Percentiles rank a stretch among this genome's conserved stretches.
Conservation (phyloP, 306 rosid species). For the Vicia sativa region DNA sequence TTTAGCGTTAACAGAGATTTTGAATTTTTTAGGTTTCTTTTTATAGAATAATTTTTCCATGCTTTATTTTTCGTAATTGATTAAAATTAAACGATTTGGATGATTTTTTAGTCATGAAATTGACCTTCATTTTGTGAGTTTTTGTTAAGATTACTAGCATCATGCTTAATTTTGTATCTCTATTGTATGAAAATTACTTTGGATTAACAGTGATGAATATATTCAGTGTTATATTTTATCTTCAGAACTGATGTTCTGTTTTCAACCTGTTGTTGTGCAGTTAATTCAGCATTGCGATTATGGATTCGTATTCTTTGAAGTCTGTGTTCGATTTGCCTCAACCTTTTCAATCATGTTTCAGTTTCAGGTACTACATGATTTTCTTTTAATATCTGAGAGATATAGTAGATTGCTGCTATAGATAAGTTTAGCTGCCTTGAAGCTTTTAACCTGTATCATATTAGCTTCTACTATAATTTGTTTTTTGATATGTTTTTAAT, state of each 20-base stretch:
- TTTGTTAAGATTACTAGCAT: background rate
- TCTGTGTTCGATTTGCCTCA: constrained; percentile 80
- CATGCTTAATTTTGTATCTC: constrained; percentile 8
- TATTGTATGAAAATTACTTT: constrained; percentile 16
- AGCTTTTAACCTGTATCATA: background rate
- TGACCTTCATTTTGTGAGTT: constrained; percentile 1
- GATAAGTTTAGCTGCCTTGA: constrained; percentile 17
- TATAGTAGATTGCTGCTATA: constrained; percentile 30
- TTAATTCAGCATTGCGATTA: constrained; percentile 38
- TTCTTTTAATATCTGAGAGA: background rate
- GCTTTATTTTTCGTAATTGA: background rate
- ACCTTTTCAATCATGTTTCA: constrained; percentile 70
- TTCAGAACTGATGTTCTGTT: constrained; percentile 27
- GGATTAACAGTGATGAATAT: background rate
- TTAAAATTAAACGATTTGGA: background rate
- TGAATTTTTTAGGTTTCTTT: constrained; percentile 18
- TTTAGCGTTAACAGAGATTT: constrained; percentile 13
- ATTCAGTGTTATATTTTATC: background rate
- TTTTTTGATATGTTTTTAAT: background rate
- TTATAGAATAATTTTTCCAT: background rate
- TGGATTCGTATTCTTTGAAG: constrained; percentile 86
- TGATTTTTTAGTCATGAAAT: background rate
- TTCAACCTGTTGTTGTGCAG: constrained; percentile 7
- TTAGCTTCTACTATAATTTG: background rate
- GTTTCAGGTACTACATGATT: constrained; percentile 66